phyloP scores from a whole-genome alignment of 1,139 yeast genomes.

The Wickerhamomyces sp. region DNA sequence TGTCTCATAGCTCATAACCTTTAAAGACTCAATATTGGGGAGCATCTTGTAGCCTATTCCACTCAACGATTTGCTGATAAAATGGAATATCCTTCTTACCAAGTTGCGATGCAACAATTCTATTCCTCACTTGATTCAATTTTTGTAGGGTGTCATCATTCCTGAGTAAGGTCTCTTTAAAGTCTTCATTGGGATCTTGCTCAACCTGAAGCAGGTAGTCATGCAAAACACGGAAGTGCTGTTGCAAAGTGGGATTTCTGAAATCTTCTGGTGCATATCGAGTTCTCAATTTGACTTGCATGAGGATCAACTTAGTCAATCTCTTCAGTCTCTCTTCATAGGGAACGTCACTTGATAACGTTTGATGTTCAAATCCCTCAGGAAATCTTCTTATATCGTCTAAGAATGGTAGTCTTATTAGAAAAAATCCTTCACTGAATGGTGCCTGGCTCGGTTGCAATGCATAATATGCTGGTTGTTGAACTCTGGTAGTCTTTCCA shows the following conservation, averaged over 20 bases:
- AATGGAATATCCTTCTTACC: constrained; percentile 6
- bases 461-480: constrained; percentile 57
- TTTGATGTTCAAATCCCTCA: constrained; percentile 13
- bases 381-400: constrained; percentile 60
- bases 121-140: constrained; percentile 21
- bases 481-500: constrained; percentile 49
- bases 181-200: constrained; percentile 29
- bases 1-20: background rate
- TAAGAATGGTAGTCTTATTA: constrained; percentile 55
- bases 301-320: constrained; percentile 35
- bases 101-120: constrained; percentile 12
- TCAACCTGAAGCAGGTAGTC: constrained; percentile 65
- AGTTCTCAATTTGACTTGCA: constrained; percentile 34
- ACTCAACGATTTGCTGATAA: constrained; percentile 11
- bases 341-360: constrained; percentile 3
- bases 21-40: background rate
- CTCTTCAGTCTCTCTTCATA: constrained; percentile 26
- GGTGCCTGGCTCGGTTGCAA: constrained; percentile 48
- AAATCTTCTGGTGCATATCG: constrained; percentile 56
- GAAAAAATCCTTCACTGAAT: constrained; percentile 55
- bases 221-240: constrained; percentile 60
- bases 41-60: constrained; percentile 16
- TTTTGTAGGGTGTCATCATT: constrained; percentile 30
- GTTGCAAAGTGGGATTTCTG: constrained; percentile 64
- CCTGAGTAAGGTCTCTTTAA: constrained; percentile 9